phyloP scores from a whole-genome alignment of 2,329 filamentous ascomycete species.

The Helicocarpus griseus region DNA sequence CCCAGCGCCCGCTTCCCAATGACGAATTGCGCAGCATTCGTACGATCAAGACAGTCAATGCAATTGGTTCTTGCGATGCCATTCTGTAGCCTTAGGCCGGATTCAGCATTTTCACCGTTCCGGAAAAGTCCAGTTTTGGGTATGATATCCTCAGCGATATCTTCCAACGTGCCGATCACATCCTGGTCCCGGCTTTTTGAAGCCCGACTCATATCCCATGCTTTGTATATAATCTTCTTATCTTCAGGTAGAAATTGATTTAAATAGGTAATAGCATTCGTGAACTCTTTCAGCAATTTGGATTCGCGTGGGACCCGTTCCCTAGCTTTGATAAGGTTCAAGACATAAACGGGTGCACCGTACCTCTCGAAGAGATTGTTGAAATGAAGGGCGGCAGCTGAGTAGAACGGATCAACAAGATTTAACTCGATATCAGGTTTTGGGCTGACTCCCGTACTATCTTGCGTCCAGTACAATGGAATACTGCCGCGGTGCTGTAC shows the following conservation, averaged over 20 bases:
- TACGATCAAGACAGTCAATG: constrained; percentile 94
- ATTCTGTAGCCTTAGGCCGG: constrained; percentile 66
- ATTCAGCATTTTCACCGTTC: constrained; percentile 66
- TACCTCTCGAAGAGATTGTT: constrained; percentile 91
- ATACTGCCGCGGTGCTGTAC: constrained; percentile 96
- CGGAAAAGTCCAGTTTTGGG: constrained; percentile 86
- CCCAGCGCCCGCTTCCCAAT: constrained; percentile 91
- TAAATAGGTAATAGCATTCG: constrained; percentile 76
- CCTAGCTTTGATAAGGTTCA: constrained; percentile 83
- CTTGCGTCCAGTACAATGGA: constrained; percentile 93
- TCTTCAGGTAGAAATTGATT: constrained; percentile 82
- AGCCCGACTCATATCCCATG: constrained; percentile 96
- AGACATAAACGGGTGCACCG: constrained; percentile 78
- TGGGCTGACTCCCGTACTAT: constrained; percentile 86
- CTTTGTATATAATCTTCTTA: constrained; percentile 84
- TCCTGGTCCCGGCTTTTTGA: constrained; percentile 88
- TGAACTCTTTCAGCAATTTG: constrained; percentile 80
- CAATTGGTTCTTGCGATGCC: constrained; percentile 93
- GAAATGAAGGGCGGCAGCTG: constrained; percentile 85
- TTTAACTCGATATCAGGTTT: constrained; percentile 95
- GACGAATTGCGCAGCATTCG: constrained; percentile 95
- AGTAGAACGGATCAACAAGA: constrained; percentile 92
- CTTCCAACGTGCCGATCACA: constrained; percentile 84
- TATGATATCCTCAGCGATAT: constrained; percentile 80
- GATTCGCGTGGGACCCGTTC: constrained; percentile 86